Base-by-base conservation (phyloP, 371 early-diverging fungal species). In the Mucor racemosus region DNA sequence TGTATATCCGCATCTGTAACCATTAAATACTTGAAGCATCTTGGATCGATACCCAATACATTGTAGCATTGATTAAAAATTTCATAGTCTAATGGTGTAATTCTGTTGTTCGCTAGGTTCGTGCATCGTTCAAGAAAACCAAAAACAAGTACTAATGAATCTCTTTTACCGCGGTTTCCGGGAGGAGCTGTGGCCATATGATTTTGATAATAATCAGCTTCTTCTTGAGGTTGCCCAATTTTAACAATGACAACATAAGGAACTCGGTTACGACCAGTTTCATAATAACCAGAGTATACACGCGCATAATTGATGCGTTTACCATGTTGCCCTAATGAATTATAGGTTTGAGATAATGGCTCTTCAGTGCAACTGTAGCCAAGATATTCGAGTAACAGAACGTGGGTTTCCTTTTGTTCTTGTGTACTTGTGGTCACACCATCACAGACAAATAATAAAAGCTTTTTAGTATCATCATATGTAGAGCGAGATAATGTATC, bases 401-500 rank as follows among this genome's bases (percentile, higher is more conserved):
- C 53, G 44, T 84, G 69, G 0, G 78, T 78, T 40, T 77, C 71
- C 41, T 72, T 73, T 11, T 69, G 61, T 36, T 75, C 77, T 19
- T 60, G 36, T 10, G 62, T 53, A 42, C 69, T 71, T 33, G 56
- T 57, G 10, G 72, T 71, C 0, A 79, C 44, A n/a, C 84, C 84
- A 65, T 84, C 84, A 39, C 82, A 81, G 5, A 84, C 80, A 66
- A 88, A 85, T 31, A 86, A 21, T 17, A 88, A 58, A n/a, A 88
- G 56, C 34, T 80, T 86, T 40, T 72, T 73, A 14, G 62, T 57
- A 54, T 84, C 84, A 19, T 84, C 84, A 58, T 84, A 79, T 15
- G 77, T 69, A 0, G 83, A 66, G 8, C 81, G 58, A 3, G 80
- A 83, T 9, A 88, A 66, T 0, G 82, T 76, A 39, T 85, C 84